phyloP scores from a whole-genome alignment of 2,329 filamentous ascomycete genomes.

The Colletotrichum cuscutae region DNA sequence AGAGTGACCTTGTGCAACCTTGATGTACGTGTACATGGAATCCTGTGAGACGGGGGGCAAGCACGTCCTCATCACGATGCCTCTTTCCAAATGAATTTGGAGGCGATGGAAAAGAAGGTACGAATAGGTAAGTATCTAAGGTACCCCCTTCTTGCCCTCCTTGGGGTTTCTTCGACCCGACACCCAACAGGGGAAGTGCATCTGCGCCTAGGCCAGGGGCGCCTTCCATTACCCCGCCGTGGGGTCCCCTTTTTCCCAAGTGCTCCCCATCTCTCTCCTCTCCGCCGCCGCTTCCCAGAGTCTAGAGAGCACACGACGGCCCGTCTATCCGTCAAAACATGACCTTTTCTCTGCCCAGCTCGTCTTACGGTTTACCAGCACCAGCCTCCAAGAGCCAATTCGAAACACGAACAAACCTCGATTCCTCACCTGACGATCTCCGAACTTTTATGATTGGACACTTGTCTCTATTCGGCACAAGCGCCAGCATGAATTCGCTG shows the following conservation, averaged over 20 bases:
- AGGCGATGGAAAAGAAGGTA: not conserved
- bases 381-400: not conserved
- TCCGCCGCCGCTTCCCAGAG: conserved; percentile 21
- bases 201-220: conserved; percentile 13
- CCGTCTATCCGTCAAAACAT: conserved; percentile 47
- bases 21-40: not conserved
- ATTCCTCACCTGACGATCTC: conserved; percentile 24
- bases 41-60: not conserved
- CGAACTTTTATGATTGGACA: conserved; percentile 11
- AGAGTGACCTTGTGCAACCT: not conserved
- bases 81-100: not conserved
- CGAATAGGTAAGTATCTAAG: not conserved
- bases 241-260: conserved; percentile 26
- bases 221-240: conserved; percentile 33
- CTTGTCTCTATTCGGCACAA: conserved; percentile 1
- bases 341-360: conserved; percentile 3
- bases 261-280: conserved; percentile 2
- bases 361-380: not conserved
- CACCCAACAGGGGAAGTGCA: not conserved
- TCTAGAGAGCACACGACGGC: conserved; percentile 42
- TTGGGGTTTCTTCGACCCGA: not conserved
- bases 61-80: not conserved
- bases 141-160: not conserved
- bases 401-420: conserved; percentile 29
- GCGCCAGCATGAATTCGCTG: conserved; percentile 3